phyloP scores from a whole-genome alignment of 192 early-diverging fungal genomes.

The Coemansia sp. region DNA sequence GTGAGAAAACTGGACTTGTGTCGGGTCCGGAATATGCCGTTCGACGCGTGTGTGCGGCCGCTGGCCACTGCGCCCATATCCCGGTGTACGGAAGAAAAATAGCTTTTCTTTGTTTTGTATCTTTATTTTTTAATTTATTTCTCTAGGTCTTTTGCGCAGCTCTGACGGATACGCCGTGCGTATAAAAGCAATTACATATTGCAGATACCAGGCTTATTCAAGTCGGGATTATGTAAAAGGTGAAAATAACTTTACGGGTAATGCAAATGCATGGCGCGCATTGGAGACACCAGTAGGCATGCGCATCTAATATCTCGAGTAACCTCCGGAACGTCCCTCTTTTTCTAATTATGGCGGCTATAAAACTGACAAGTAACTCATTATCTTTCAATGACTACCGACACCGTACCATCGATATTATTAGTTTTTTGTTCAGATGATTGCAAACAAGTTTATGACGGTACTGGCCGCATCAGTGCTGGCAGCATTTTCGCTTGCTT shows the following conservation, averaged over 20 bases:
- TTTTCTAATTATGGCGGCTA: not conserved
- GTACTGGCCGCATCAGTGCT: not conserved
- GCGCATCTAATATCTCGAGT: not conserved
- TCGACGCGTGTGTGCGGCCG: not conserved
- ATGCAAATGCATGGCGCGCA: not conserved
- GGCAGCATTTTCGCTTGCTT: not conserved
- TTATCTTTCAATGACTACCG: not conserved
- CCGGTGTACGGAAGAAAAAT: constrained; percentile 1
- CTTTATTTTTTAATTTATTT: not conserved
- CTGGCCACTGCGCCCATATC: not conserved
- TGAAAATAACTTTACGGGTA: too few species aligned
- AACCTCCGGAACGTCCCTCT: not conserved
- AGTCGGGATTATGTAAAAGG: too few species aligned
- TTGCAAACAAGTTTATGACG: not conserved
- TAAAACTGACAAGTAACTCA: not conserved
- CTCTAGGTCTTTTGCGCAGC: not conserved
- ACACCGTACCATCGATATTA: not conserved
- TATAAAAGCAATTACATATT: too few species aligned
- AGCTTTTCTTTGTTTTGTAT: not conserved
- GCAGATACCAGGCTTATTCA: too few species aligned
- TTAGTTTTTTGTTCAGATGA: not conserved
- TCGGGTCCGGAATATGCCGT: not conserved
- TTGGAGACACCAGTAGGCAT: constrained; percentile 1
- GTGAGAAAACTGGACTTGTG: not conserved
- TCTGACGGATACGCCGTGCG: too few species aligned